Conservation (phyloP, 176 grass and related monocot genomes). For the Triticum timopheevii region DNA sequence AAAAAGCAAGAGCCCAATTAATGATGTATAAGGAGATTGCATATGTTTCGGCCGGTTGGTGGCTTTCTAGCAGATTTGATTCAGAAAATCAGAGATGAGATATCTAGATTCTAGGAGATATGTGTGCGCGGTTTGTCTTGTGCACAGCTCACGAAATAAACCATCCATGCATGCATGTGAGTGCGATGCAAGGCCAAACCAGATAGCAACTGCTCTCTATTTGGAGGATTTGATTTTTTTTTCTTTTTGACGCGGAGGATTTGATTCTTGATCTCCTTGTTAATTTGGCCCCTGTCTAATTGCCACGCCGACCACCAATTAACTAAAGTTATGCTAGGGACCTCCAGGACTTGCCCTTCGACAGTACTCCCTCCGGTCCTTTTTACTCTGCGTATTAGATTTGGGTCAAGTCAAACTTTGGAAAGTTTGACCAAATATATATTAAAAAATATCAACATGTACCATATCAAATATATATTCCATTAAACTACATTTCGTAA, state of each 20-base stretch:
- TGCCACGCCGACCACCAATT: not conserved
- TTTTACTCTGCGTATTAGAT: no score
- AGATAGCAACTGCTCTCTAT: constrained; percentile 21
- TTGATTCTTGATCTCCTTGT: constrained; percentile 23
- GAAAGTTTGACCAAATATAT: no score
- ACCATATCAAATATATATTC: no score
- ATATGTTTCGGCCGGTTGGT: constrained; percentile 4
- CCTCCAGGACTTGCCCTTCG: no score
- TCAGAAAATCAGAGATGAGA: constrained; percentile 14
- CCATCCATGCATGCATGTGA: constrained; percentile 10
- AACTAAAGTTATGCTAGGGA: no score
- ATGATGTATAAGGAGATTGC: not conserved
- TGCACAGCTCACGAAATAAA: not conserved
- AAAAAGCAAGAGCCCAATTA: not conserved
- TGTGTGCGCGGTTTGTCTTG: not conserved
- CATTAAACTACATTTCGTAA: no score
- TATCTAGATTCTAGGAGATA: constrained; percentile 28
- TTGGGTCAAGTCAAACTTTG: no score
- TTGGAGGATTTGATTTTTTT: constrained; percentile 29
- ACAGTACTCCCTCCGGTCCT: no score
- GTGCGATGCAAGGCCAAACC: constrained; percentile 21
- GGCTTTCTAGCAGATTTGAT: constrained; percentile 29
- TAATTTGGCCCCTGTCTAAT: constrained; percentile 37
- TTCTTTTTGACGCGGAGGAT: no score
- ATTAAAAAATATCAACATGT: no score